Evolutionary conservation across 2,329 filamentous ascomycete genomes (phyloP).

Genomic region (Colletotrichum trifolii): DNA sequence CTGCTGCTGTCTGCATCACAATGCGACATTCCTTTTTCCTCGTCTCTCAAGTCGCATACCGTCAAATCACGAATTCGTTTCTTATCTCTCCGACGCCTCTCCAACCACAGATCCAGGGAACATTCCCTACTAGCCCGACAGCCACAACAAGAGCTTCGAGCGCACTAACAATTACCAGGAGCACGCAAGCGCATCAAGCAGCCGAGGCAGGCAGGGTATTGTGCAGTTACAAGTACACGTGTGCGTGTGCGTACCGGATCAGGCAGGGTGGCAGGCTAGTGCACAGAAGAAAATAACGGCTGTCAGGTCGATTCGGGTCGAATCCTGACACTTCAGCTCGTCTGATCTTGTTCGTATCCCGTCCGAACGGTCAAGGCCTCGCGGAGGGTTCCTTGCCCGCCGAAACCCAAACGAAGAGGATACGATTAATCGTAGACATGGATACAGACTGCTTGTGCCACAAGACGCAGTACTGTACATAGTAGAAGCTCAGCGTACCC

Average conservation of each 20-base stretch:
- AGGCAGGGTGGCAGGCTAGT: constrained; percentile 9
- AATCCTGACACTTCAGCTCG: constrained; percentile 6
- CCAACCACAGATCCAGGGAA: no score
- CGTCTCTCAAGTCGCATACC: background rate
- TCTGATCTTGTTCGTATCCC: constrained; percentile 34
- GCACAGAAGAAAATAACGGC: constrained; percentile 18
- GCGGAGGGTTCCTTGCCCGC: constrained; percentile 28
- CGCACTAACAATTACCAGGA: no score
- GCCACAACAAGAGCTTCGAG: no score
- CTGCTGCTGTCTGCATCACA: background rate
- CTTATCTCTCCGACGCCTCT: no score
- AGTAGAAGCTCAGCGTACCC: no score
- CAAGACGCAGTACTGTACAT: background rate
- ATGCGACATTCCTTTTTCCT: constrained; percentile 10
- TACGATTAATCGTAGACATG: background rate
- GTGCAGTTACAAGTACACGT: no score
- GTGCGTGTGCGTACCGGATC: background rate
- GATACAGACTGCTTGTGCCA: background rate
- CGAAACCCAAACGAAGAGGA: constrained; percentile 28
- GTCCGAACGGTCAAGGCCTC: constrained; percentile 24
- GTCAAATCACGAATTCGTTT: no score
- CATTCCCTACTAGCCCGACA: no score
- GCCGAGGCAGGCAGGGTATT: no score
- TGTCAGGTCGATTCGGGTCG: background rate
- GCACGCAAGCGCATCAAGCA: no score